Percentiles rank a stretch among this genome's conserved stretches.
Conservation (phyloP, 257 asterid species). For the Przewalskia tangutica region DNA sequence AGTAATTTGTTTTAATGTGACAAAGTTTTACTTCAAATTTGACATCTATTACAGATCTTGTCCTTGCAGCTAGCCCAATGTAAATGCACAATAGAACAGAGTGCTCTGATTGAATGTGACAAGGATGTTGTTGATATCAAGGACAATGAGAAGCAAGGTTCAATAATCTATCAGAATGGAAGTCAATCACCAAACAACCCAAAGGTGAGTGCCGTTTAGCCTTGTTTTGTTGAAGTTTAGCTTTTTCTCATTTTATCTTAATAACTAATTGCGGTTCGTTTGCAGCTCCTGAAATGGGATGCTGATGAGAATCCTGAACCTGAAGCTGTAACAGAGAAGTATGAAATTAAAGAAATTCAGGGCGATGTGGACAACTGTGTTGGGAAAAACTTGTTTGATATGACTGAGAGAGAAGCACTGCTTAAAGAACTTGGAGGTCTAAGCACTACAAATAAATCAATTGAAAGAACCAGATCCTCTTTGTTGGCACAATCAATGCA, state of each 20-base stretch:
- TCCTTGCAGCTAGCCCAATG: conserved; percentile 56
- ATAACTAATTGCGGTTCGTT: not conserved
- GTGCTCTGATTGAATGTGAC: conserved; percentile 9
- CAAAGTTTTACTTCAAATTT: not conserved
- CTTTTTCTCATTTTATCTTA: not conserved
- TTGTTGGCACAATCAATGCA: conserved; percentile 77
- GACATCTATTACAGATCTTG: not conserved
- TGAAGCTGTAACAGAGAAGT: conserved; percentile 46
- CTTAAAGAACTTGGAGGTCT: conserved; percentile 60
- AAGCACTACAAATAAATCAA: conserved; percentile 44
- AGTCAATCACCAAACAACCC: conserved; percentile 13
- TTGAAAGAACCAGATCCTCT: conserved; percentile 62
- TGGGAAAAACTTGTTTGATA: conserved; percentile 24
- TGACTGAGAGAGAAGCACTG: conserved; percentile 58
- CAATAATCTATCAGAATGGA: conserved; percentile 30
- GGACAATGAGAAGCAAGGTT: conserved; percentile 25
- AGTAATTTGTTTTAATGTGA: not conserved
- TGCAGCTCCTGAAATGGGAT: conserved; percentile 59
- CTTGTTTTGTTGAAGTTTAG: not conserved
- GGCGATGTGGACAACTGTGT: conserved; percentile 11
- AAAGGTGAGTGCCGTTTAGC: conserved; percentile 23
- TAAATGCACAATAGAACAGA: conserved; percentile 31
- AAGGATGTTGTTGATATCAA: conserved; percentile 1
- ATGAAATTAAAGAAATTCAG: conserved; percentile 46
- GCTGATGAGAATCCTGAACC: conserved; percentile 27